Evolutionary conservation across 2,329 filamentous ascomycete genomes (phyloP), one percentile per base, ranked within the genome.

Genomic region (Fusarium transvaalense): DNA sequence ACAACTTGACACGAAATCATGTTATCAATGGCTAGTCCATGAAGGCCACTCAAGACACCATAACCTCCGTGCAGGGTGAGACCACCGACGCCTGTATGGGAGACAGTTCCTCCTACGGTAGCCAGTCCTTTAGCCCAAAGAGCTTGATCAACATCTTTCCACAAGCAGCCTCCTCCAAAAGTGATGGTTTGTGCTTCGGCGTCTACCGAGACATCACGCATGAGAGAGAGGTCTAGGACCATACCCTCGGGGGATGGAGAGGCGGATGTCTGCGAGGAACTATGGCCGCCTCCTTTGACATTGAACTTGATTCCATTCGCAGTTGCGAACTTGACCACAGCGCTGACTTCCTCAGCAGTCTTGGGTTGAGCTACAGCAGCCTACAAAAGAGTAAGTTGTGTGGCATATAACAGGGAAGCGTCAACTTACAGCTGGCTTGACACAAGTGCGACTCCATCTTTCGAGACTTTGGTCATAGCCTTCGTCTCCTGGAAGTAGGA

Each of bases 71-170:
- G 86, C 2, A 89, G 74, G 0, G 84, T 83, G 15, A 90, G 77
- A 0, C 86, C 88, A 3, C 86, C 88, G 8, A 90, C 84, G 8
- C 88, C 88, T 2, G 87, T 90, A 66, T 89, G 85, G 41, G 86
- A 86, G 12, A 90, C 86, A 0, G 88, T 89, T 4, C 88, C 88
- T 10, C 87, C 88, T 0, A 89, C 85, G 2, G 86, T 86, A 3
- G 86, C 88, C 4, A 90, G 81, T 0, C 82, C 82, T 69, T 86
- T 77, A 47, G 82, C 75, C 52, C 79, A 84, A 0, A 83, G 82
- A 0, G 82, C 83, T 8, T 79, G 76, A 66, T 89, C 86, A 14
- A 89, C 82, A 69, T 88, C 84, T 56, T 77, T 78, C 85, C 86
- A 88, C 3, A 80, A 72, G 42, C 83, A 82, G 10, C 87, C 86